phyloP scores from a whole-genome alignment of 805 yeast genomes.

The Suhomyces emberorum region DNA sequence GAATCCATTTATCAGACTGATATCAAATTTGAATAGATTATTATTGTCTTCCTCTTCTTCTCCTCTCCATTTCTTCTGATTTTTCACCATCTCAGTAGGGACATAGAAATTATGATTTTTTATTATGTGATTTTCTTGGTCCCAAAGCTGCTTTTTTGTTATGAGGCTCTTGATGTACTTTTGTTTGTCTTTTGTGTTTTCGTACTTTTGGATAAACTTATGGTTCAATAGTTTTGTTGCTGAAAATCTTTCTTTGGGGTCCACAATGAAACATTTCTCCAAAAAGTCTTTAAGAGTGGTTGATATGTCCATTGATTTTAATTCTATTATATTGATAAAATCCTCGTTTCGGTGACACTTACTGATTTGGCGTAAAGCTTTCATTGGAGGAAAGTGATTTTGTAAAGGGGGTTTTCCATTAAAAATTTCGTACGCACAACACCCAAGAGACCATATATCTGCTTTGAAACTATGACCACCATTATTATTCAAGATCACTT shows the following conservation, averaged over 20 bases:
- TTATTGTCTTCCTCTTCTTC: constrained; percentile 10
- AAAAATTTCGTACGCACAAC: constrained; percentile 71
- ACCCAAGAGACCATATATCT: constrained; percentile 79
- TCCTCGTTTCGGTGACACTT: constrained; percentile 28
- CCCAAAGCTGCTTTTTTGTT: constrained; percentile 37
- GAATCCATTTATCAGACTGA: constrained; percentile 28
- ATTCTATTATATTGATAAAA: constrained; percentile 27
- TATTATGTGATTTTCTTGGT: constrained; percentile 33
- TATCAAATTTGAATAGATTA: constrained; percentile 31
- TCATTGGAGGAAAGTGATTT: constrained; percentile 38
- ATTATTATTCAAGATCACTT: constrained; percentile 53
- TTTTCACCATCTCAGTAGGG: constrained; percentile 35
- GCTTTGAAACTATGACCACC: constrained; percentile 58
- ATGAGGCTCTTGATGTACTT: constrained; percentile 28
- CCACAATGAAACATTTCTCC: constrained; percentile 30
- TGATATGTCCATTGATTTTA: constrained; percentile 21
- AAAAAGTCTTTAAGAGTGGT: constrained; percentile 29
- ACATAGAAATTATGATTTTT: constrained; percentile 31
- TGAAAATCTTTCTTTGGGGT: constrained; percentile 28
- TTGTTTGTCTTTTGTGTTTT: constrained; percentile 7
- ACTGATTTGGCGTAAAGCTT: constrained; percentile 39
- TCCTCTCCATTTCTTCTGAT: constrained; percentile 30
- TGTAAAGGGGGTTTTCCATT: constrained; percentile 70
- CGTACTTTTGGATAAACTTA: constrained; percentile 25
- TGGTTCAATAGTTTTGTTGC: constrained; percentile 34